Evolutionary conservation across 1,139 yeast species (phyloP).

Genomic region (Diutina neorugosa): DNA sequence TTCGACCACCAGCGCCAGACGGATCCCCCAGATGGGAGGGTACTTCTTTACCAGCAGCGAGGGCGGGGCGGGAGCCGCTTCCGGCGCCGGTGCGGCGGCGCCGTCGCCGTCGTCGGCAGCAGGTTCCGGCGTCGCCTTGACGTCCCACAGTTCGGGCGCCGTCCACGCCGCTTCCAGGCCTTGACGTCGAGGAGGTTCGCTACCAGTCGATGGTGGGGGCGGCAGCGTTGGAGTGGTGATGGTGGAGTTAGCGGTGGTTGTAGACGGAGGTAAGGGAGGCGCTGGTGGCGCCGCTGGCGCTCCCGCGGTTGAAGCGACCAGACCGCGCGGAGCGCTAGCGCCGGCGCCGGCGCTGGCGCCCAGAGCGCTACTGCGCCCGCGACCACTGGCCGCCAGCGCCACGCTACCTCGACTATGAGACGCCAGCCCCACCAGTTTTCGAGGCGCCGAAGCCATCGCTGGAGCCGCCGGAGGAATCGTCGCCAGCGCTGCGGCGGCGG

Average conservation of each 20-base stretch:
- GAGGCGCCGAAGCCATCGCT: background rate
- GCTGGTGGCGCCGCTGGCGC: too few relatives aligned
- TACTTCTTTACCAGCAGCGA: background rate
- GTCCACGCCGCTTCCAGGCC: slow-evolving; percentile 28
- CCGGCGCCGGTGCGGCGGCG: background rate
- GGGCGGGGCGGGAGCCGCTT: background rate
- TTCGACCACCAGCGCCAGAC: slow-evolving; percentile 2
- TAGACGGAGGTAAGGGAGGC: too few relatives aligned
- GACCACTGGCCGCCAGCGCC: too few relatives aligned
- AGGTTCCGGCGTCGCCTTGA: slow-evolving; percentile 24
- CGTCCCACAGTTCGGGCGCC: slow-evolving; percentile 79
- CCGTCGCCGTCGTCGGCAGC: background rate
- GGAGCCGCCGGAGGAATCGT: too few relatives aligned
- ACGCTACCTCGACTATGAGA: background rate
- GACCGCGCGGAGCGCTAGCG: background rate
- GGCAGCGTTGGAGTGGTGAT: background rate
- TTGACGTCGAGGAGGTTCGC: background rate
- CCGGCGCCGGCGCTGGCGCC: background rate
- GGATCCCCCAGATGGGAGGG: background rate
- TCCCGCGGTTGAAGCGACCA: background rate
- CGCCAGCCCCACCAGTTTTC: background rate
- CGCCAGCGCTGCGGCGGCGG: too few relatives aligned
- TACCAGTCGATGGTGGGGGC: background rate
- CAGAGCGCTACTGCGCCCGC: background rate
- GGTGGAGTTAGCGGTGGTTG: too few relatives aligned